These are phyloP conservation scores for Ophiocytium majus DNA, from an alignment of 352 stramenopile species.

Conservation along the genomic window DNA sequence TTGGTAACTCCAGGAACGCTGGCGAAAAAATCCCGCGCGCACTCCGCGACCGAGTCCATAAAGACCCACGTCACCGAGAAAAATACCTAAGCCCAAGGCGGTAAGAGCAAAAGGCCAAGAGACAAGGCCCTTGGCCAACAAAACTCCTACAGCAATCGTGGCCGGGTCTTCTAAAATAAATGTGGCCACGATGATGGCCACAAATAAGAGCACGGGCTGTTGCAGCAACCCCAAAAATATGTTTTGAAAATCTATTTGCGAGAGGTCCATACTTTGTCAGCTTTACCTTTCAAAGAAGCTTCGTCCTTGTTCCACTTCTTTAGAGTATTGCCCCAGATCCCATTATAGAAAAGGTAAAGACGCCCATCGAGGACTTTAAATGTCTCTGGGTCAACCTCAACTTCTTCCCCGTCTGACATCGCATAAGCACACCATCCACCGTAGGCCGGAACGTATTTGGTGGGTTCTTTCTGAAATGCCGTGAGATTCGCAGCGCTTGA, in stretches of 20 bases:
- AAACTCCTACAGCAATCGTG: neutral
- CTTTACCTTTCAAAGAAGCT: neutral
- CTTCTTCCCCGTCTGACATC: neutral
- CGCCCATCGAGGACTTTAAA: constrained; percentile 2
- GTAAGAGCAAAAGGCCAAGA: too few species aligned
- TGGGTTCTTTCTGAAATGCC: too few species aligned
- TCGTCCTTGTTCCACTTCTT: constrained; percentile 13
- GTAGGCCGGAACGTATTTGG: constrained; percentile 6
- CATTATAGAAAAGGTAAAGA: constrained; percentile 3
- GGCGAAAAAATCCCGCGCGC: neutral
- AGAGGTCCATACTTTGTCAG: constrained; percentile 9
- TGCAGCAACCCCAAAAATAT: too few species aligned
- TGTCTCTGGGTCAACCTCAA: neutral
- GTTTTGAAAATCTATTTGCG: neutral
- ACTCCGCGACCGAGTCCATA: neutral
- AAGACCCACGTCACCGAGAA: constrained; percentile 6
- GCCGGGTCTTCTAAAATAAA: neutral
- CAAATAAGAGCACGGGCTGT: neutral
- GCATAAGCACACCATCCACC: neutral
- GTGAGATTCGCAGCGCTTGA: too few species aligned
- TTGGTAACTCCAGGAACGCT: too few species aligned
- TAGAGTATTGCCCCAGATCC: neutral
- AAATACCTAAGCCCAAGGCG: neutral
- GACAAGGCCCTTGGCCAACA: neutral
- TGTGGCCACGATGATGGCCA: neutral